Evolutionary conservation across 2,329 filamentous ascomycete species (phyloP), one percentile per base, ranked within the genome.

Genomic region (Tolypocladium nubicola): DNA sequence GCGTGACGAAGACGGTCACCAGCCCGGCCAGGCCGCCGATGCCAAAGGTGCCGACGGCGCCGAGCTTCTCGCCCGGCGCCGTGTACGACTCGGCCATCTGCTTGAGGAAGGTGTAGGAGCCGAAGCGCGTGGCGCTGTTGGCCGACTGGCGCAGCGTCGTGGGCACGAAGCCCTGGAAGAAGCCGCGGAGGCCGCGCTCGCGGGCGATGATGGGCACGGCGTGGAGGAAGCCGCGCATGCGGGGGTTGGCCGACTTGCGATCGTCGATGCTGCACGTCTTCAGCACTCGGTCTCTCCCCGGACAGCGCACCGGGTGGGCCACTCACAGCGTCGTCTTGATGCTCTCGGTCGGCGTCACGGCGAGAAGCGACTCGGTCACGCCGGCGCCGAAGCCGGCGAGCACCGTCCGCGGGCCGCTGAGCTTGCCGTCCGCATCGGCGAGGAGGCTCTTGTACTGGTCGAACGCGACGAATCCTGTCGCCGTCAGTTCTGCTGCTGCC

Each of bases 111-210:
- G 89, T 97, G 74, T 97, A 99, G 52, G 88, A 87, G 21, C 89
- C 88, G 73, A 99, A 99, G 19, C 94, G 84, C 1, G 89, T 89
- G 1, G 94, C 94, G 50, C 88, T 93, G 75, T 99, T 99, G 64
- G 94, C 93, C 14, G 92, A 90, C 74, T 99, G 94, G 55, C 94
- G 83, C 26, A 92, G 91, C 4, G 94, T 97, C 1, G 94, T 99
- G 0, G 94, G 94, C 10, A 95, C 86, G 67, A 99, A 94, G 30
- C 94, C 94, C 71, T 97, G 91, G 81, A 99, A 96, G 79, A 99
- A 97, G 53, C 93, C 94, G 40, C 87, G 82, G 41, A 97, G 69
- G 30, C 94, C 94, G 65, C 93, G 86, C 71, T 99, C 94, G 61
- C 88, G 85, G 43, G 86, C 87, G 61, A 99, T 97, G 59, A 97